Base-by-base conservation (phyloP, 2,329 filamentous ascomycete genomes). In the Colletotrichum gigasporum region DNA sequence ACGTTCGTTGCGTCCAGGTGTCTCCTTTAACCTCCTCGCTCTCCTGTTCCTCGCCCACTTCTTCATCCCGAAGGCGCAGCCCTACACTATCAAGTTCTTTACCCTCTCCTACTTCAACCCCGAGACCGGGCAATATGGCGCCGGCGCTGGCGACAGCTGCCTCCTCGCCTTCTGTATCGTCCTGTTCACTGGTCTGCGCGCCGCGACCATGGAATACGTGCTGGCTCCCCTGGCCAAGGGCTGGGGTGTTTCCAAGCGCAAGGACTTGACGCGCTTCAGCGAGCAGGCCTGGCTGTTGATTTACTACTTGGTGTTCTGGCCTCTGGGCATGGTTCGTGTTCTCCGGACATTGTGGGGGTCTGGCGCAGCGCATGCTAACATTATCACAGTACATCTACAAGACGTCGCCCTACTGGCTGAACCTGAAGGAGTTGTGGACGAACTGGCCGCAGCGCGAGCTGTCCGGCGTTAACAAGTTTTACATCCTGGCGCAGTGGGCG, bases 211-310 rank as follows among this genome's bases (percentile, higher is more conserved):
- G 88, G 94, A 97, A 75, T 96, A 97, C 80, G 72, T 96, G 11
- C 84, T 98, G 53, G 88, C 88, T 18, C 96, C 95, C 6, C 79
- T 96, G 59, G 94, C 91, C 42, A 89, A 87, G 68, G 80, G 83
- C 48, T 85, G 86, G 67, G 95, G 95, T 34, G 87, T 97, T 71
- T 85, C 85, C 70, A 92, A 90, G 73, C 84, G 83, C 74, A 97
- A 97, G 80, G 88, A 89, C 47, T 82, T 91, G 64, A 87, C 92
- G 50, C 87, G 96, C 63, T 97, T 98, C 79, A 93, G 93, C 67
- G 96, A 99, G 80, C 96, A 99, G 80, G 93, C 90, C 47, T 98
- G 95, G 93, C 83, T 97, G 74, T 80, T 96, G 60, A 78, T 96
- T 44, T 98, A 97, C 80, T 95, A 95, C 77, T 81, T 81, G 45